phyloP scores from a whole-genome alignment of 345 rosid species.

The Eucalyptus marginata region DNA sequence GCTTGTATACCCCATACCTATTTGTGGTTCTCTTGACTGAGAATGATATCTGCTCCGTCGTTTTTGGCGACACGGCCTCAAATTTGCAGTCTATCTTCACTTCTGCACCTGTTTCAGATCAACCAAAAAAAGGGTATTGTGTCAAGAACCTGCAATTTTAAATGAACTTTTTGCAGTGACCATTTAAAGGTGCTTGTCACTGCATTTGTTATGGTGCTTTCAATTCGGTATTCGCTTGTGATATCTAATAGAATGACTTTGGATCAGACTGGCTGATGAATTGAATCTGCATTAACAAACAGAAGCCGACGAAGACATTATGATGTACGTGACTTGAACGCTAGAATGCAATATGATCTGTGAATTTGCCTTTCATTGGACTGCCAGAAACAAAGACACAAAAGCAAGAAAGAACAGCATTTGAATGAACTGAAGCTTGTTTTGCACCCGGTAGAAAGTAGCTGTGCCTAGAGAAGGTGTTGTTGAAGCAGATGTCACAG shows the following conservation, averaged over 20 bases:
- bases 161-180: neutral
- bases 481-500: constrained; percentile 95
- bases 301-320: neutral
- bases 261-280: neutral
- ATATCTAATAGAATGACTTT: neutral
- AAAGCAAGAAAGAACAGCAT: neutral
- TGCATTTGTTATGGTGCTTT: neutral
- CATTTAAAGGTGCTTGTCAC: neutral
- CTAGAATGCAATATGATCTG: neutral
- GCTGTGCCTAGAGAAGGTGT: constrained; percentile 90
- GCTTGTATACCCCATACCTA: constrained; percentile 60
- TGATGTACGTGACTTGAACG: neutral
- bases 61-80: constrained; percentile 44
- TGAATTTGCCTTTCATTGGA: neutral
- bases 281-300: neutral
- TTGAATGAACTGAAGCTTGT: neutral
- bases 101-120: constrained; percentile 48
- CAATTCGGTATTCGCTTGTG: neutral
- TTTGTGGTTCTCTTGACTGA: constrained; percentile 88
- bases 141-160: neutral
- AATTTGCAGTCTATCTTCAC: constrained; percentile 78
- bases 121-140: neutral
- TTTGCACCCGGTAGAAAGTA: constrained; percentile 84
- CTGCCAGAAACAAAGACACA: neutral
- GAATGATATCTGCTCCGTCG: constrained; percentile 51